phyloP scores from a whole-genome alignment of 768 basidiomycete genomes.

The Tephrocybe sp. region DNA sequence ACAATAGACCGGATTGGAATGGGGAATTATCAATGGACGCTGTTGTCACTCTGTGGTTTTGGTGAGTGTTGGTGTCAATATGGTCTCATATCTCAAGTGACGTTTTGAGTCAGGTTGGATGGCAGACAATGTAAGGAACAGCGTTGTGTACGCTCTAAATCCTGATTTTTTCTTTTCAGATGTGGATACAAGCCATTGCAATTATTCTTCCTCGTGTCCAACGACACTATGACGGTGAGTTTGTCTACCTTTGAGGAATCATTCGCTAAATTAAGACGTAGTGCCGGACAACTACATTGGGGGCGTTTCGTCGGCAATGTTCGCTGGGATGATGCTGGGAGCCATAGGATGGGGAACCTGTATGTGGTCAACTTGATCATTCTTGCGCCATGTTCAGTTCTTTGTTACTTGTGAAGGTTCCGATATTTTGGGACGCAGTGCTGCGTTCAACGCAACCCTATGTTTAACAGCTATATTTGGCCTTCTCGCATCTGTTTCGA shows the following conservation, averaged over 20 bases:
- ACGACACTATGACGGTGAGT: conserved; percentile 74
- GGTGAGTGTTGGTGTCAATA: conserved; percentile 46
- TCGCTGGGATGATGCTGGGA: conserved; percentile 97
- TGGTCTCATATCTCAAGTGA: neutral
- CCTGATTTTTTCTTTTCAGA: conserved; percentile 46
- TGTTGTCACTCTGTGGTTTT: conserved; percentile 83
- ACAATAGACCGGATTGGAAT: conserved; percentile 91
- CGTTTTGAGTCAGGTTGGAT: conserved; percentile 65
- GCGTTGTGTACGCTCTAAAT: neutral
- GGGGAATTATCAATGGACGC: conserved; percentile 85
- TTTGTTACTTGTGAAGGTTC: conserved; percentile 46
- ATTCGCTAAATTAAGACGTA: conserved; percentile 21
- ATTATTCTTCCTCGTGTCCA: conserved; percentile 97
- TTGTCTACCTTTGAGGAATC: neutral
- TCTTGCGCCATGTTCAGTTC: neutral
- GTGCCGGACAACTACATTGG: conserved; percentile 80
- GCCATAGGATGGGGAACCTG: conserved; percentile 91
- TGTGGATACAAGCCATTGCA: conserved; percentile 91
- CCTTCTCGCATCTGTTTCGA: conserved; percentile 69
- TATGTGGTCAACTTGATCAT: conserved; percentile 27
- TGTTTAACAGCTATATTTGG: conserved; percentile 91
- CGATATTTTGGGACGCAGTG: conserved; percentile 82
- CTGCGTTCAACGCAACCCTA: conserved; percentile 91
- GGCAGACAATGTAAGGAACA: conserved; percentile 76
- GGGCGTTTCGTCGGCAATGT: conserved; percentile 81